Conservation (phyloP, 2,329 filamentous ascomycete species). For the Akanthomyces lecanii region DNA sequence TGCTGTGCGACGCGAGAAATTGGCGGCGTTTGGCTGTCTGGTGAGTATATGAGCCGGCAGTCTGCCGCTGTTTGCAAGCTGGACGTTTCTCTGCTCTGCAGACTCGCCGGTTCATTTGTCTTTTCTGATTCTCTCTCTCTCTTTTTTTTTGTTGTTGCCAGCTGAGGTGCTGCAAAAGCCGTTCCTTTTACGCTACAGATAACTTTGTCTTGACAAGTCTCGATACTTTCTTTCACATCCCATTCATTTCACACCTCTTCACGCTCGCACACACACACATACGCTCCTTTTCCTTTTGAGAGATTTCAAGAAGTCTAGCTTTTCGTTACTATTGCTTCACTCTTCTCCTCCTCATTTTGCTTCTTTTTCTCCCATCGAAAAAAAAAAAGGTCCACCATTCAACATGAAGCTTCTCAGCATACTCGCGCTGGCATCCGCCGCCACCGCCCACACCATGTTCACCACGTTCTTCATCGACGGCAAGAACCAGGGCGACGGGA, state of each 20-base stretch:
- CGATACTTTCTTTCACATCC: too few relatives aligned
- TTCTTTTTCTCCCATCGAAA: too few relatives aligned
- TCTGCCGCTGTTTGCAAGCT: neutral
- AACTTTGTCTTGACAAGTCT: too few relatives aligned
- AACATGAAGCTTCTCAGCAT: slow-evolving; percentile 36
- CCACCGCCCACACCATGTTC: slow-evolving; percentile 57
- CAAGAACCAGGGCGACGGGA: slow-evolving; percentile 63
- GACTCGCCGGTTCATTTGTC: slow-evolving; percentile 1
- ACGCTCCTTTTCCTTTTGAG: neutral
- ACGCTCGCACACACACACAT: neutral
- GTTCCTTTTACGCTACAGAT: neutral
- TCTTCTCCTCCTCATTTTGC: too few relatives aligned
- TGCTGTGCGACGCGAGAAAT: neutral
- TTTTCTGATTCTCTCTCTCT: neutral
- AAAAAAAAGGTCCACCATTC: neutral
- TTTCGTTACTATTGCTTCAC: neutral
- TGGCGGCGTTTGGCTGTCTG: neutral
- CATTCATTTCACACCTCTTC: neutral
- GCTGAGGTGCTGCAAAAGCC: slow-evolving; percentile 2
- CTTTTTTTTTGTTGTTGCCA: neutral
- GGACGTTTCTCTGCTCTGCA: neutral
- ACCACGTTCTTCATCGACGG: slow-evolving; percentile 61
- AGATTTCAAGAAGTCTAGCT: neutral
- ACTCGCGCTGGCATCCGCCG: slow-evolving; percentile 35
- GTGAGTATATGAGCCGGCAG: neutral